phyloP scores from a whole-genome alignment of 2,329 filamentous ascomycete species.

The Penicillium corylophilum region DNA sequence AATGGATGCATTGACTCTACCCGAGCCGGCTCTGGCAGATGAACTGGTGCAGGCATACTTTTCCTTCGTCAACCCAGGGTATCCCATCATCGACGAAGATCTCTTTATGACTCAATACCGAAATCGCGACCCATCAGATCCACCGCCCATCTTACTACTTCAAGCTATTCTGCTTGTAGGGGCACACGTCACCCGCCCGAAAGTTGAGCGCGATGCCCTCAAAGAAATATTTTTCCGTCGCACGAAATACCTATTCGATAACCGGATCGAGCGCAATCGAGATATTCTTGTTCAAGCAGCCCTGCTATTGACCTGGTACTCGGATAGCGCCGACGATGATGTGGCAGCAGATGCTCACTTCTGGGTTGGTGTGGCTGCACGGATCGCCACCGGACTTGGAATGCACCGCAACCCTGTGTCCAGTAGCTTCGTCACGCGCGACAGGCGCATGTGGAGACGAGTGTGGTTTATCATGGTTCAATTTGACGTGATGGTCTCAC shows the following conservation, averaged over 20 bases:
- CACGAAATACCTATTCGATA: slow-evolving; percentile 55
- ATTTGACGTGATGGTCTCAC: slow-evolving; percentile 45
- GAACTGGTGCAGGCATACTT: slow-evolving; percentile 54
- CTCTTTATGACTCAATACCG: slow-evolving; percentile 53
- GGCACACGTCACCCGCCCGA: slow-evolving; percentile 48
- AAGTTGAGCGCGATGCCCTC: slow-evolving; percentile 44
- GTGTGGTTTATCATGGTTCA: slow-evolving; percentile 47
- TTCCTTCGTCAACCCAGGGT: slow-evolving; percentile 51
- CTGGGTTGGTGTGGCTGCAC: slow-evolving; percentile 55
- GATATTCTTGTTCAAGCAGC: slow-evolving; percentile 56
- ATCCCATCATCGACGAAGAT: slow-evolving; percentile 54
- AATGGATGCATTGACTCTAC: slow-evolving; percentile 51
- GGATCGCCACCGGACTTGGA: slow-evolving; percentile 55
- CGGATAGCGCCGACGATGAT: slow-evolving; percentile 54
- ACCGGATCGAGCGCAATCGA: slow-evolving; percentile 54
- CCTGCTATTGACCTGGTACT: slow-evolving; percentile 57
- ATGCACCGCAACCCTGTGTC: slow-evolving; percentile 51
- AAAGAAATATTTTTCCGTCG: slow-evolving; percentile 54
- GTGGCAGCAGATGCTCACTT: slow-evolving; percentile 54
- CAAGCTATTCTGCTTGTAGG: slow-evolving; percentile 55
- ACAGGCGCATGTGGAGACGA: slow-evolving; percentile 45
- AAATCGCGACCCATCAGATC: slow-evolving; percentile 45
- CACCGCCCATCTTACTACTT: slow-evolving; percentile 50
- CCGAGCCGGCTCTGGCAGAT: slow-evolving; percentile 50
- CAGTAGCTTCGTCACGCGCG: slow-evolving; percentile 41